Evolutionary conservation across 1,284 basidiomycete species (phyloP), one percentile per base, ranked within the genome.

Genomic region (Cutaneotrichosporon cutaneum): DNA sequence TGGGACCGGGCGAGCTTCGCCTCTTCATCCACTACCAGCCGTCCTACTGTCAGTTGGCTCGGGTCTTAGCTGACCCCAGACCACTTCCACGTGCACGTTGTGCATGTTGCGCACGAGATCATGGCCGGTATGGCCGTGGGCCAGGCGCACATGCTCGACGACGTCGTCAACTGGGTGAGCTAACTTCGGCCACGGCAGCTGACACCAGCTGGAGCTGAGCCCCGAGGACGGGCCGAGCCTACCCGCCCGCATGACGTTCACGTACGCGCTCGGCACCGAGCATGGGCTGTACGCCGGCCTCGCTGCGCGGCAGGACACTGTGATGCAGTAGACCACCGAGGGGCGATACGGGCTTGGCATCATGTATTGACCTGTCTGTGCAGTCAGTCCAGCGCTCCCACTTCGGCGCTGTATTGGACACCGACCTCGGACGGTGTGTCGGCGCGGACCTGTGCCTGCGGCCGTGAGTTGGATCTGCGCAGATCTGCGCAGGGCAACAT

Each of bases 21-120:
- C 84, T 95, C 81, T 95, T 88, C 72, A 81, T 98, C 27, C 95
- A 99, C 75, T 98, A 99, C 75, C 94, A 97, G 75, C 95, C 95
- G 0, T 91, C 88, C 44, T 98, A 97, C 74, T 98, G 94, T 95
- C 66, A 72, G 90, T 82, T 7, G 0, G 39, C 42, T 24, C 24
- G 16, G 32, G 48, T 24, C 16, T 9, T 22, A 6, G 35, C 32
- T 54, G 10, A 60, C 54, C 1, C 8, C 65, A 94, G 94, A 96
- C 76, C 94, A 95, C 72, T 90, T 96, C 71, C 93, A 96, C 69
- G 91, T 99, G 0, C 96, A 99, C 70, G 88, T 98, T 58, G 90
- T 95, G 8, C 88, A 93, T 69, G 85, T 85, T 2, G 86, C 86
- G 62, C 86, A 88, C 67, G 83, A 84, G 10, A 82, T 83, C 13